phyloP scores from a whole-genome alignment of 2,329 filamentous ascomycete genomes.

The Diaporthe sp. region DNA sequence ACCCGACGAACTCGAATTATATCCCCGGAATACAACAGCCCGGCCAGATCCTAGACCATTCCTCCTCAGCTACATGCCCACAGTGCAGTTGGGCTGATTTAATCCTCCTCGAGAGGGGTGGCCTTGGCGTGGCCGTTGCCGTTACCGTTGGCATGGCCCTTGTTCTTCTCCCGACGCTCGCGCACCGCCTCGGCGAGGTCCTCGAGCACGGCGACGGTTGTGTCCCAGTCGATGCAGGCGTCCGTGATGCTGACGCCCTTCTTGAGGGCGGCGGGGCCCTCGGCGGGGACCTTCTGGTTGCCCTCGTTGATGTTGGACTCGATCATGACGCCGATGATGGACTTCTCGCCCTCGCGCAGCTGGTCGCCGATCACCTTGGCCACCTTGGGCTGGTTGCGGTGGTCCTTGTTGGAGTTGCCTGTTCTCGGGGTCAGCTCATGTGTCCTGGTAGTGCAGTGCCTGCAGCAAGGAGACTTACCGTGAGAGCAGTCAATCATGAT shows the following conservation, averaged over 20 bases:
- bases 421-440: conserved; percentile 33
- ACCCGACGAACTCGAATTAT: background rate
- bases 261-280: conserved; percentile 83
- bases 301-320: conserved; percentile 97
- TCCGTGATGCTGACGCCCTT: conserved; percentile 96
- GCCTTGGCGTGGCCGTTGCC: conserved; percentile 52
- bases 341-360: conserved; percentile 86
- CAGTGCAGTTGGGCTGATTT: conserved; percentile 39
- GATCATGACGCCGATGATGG: conserved; percentile 97
- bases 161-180: conserved; percentile 73
- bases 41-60: background rate
- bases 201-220: conserved; percentile 84
- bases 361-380: conserved; percentile 86
- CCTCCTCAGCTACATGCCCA: background rate
- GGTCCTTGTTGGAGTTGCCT: conserved; percentile 98
- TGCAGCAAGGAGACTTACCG: conserved; percentile 65
- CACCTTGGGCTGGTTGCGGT: conserved; percentile 96
- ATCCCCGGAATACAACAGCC: background rate
- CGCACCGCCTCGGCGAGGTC: conserved; percentile 88
- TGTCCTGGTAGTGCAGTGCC: background rate
- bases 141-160: conserved; percentile 51
- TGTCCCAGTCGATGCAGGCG: conserved; percentile 95
- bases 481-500: conserved; percentile 99
- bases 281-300: conserved; percentile 87
- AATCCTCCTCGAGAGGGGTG: conserved; percentile 67